Base-by-base conservation (phyloP, 1,139 yeast genomes). In the Lodderomyces metapsilosis region DNA sequence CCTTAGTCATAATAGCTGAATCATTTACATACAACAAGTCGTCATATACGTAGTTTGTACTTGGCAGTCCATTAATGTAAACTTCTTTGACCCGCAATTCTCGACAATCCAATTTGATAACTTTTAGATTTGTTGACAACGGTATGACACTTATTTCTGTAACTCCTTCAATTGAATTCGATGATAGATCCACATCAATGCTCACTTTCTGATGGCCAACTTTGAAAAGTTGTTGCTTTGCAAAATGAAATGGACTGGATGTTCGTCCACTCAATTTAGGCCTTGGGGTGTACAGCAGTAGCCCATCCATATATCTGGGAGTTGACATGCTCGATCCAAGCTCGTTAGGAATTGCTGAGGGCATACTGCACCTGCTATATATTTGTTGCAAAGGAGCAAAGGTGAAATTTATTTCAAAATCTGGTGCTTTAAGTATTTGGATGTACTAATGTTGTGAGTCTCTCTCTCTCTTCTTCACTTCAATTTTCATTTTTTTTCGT, bases 101-200 rank as follows among this genome's bases (percentile, higher is more conserved):
- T 43, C 96, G 79, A 49, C 95, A 88, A 59, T 92, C 98, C 41
- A 92, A 67, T 42, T 78, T 77, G 24, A 92, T 70, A 11, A 70
- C 68, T 41, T 77, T 78, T 35, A 91, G 64, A 1, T 69, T 60
- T 9, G 79, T 76, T 15, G 82, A 79, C 2, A 82, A 68, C 0
- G 98, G 97, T 17, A 87, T 68, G 11, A 91, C 69, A 2, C 94
- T 84, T 28, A 92, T 66, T 57, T 89, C 97, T 0, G 98, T 88
- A 52, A 78, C 74, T 11, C 98, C 98, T n/a, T 62, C 62, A 9
- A 83, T 62, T 17, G 61, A 55, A 44, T 76, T 74, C 32, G 66
- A 63, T 16, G 81, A 73, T 34, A 85, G 61, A 57, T 84, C 88
- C 4, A 85, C 76, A 57, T 84, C 91, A 28, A 85, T 59, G 22